These are phyloP conservation scores for Gossypium davidsonii DNA, from an alignment of 441 rosid genomes.

Conservation along the genomic window DNA sequence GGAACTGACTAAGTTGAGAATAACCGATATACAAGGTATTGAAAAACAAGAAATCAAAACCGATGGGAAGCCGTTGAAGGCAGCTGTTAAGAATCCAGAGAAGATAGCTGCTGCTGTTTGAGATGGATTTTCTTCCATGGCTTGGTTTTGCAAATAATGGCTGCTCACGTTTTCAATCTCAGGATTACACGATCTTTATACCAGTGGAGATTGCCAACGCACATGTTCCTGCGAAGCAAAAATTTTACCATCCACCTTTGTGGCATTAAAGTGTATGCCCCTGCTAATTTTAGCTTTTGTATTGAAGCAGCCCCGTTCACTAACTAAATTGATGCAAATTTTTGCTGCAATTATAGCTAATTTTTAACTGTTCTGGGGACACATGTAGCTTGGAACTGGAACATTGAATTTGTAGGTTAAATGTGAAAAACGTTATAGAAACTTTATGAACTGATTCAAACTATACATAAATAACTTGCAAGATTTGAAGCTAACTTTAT, in stretches of 20 bases:
- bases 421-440: not conserved
- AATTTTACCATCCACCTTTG: not conserved
- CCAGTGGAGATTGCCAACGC: not conserved
- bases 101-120: slow-evolving; percentile 50
- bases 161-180: slow-evolving; percentile 3
- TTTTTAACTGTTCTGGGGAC: not conserved
- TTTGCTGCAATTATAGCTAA: no score
- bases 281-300: slow-evolving; percentile 9
- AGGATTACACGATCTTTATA: not conserved
- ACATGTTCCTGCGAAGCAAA: slow-evolving; percentile 8
- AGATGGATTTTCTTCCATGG: slow-evolving; percentile 12
- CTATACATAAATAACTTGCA: not conserved
- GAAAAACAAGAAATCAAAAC: slow-evolving; percentile 47
- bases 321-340: not conserved
- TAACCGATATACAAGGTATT: slow-evolving; percentile 79
- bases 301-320: not conserved
- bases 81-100: slow-evolving; percentile 34
- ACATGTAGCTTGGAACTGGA: not conserved
- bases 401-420: not conserved
- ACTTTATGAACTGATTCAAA: not conserved
- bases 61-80: slow-evolving; percentile 33
- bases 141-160: slow-evolving; percentile 17
- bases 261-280: not conserved
- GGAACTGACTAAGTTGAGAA: slow-evolving; percentile 89
- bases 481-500: not conserved